These are phyloP conservation scores for Aspergillus luchuensis DNA, from an alignment of 2,329 filamentous ascomycete species.

Conservation along the genomic window DNA sequence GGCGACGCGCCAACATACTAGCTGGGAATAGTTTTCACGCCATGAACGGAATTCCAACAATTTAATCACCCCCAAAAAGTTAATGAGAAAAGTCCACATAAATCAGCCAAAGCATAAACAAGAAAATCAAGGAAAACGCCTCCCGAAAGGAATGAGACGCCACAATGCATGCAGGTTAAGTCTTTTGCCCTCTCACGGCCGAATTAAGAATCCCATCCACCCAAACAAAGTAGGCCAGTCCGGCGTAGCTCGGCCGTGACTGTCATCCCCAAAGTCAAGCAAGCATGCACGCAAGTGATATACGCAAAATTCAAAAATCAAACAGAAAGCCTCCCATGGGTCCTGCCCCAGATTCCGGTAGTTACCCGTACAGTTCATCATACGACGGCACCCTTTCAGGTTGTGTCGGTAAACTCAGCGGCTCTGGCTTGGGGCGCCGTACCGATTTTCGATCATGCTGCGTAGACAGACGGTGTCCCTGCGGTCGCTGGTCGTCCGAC, in stretches of 20 bases:
- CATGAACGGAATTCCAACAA: not conserved
- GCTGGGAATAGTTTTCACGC: not conserved
- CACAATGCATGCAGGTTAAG: conserved; percentile 10
- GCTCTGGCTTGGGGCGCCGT: conserved; percentile 23
- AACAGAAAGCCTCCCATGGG: conserved; percentile 3
- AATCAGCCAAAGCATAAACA: not conserved
- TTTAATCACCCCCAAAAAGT: conserved; percentile 7
- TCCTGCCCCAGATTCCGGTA: not conserved
- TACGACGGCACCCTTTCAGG: conserved; percentile 42
- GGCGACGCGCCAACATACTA: conserved; percentile 6
- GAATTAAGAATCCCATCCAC: conserved; percentile 1
- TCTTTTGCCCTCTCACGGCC: conserved; percentile 1
- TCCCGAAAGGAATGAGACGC: conserved; percentile 8
- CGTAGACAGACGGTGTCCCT: conserved; percentile 16
- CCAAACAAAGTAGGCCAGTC: not conserved
- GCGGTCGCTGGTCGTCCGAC: conserved; percentile 29
- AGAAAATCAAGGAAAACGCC: not conserved
- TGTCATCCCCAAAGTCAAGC: not conserved
- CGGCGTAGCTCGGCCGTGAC: not conserved
- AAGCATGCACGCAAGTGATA: not conserved
- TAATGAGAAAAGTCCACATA: not conserved
- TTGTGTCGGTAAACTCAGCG: conserved; percentile 18
- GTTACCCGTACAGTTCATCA: conserved; percentile 43
- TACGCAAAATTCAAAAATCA: not conserved
- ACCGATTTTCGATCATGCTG: conserved; percentile 27